Percentiles rank a stretch among this genome's conserved stretches.
phyloP scores from a whole-genome alignment of 1,284 basidiomycete genomes.

The Pascua guehoae region DNA sequence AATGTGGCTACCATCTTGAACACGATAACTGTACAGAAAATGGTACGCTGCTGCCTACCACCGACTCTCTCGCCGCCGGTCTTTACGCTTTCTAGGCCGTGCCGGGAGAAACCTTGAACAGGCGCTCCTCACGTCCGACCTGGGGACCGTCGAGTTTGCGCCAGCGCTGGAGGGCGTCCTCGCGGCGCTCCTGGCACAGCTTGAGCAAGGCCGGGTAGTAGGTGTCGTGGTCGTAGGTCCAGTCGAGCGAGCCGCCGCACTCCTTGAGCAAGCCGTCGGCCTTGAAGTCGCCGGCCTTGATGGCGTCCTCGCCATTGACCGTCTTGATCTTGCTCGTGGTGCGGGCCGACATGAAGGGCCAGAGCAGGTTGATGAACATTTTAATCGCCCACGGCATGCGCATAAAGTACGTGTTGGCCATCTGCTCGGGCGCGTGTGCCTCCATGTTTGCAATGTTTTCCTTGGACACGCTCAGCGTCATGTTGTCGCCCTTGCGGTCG shows the following conservation, averaged over 20 bases:
- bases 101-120: slow-evolving; percentile 22
- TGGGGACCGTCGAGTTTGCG: slow-evolving; percentile 20
- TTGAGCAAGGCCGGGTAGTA: slow-evolving; percentile 35
- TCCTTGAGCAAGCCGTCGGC: slow-evolving; percentile 24
- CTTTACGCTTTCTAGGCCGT: not conserved
- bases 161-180: slow-evolving; percentile 27
- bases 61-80: not conserved
- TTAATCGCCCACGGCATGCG: slow-evolving; percentile 38
- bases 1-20: too few relatives aligned
- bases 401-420: slow-evolving; percentile 20
- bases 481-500: slow-evolving; percentile 38
- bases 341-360: slow-evolving; percentile 36
- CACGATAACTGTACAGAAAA: too few relatives aligned
- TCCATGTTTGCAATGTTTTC: slow-evolving; percentile 29
- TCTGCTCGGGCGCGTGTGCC: slow-evolving; percentile 34
- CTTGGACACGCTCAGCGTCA: slow-evolving; percentile 27
- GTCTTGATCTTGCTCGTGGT: slow-evolving; percentile 35
- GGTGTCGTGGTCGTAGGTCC: slow-evolving; percentile 33
- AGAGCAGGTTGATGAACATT: slow-evolving; percentile 38
- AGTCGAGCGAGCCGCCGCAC: slow-evolving; percentile 26
- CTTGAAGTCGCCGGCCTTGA: slow-evolving; percentile 23
- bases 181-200: slow-evolving; percentile 24
- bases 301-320: slow-evolving; percentile 15
- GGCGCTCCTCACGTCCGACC: slow-evolving; percentile 33
- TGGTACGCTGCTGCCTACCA: too few relatives aligned